These are phyloP conservation scores for Boletus eberwhitei DNA, from an alignment of 768 basidiomycete species.

Conservation along the genomic window DNA sequence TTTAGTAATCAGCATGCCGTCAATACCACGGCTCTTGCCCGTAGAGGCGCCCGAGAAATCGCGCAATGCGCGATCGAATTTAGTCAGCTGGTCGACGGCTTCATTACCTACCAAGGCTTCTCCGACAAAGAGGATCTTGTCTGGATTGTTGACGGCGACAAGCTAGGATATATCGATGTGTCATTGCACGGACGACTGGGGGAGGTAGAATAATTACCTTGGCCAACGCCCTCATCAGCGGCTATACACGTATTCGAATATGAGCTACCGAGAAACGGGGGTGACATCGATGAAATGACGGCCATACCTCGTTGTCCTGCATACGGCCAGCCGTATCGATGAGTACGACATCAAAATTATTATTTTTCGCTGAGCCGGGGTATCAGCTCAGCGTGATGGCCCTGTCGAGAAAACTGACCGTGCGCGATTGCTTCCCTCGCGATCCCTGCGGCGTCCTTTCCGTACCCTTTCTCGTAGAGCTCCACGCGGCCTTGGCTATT, in stretches of 20 bases:
- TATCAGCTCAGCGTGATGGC: not conserved
- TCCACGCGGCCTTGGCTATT: conserved; percentile 80
- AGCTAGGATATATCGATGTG: conserved; percentile 45
- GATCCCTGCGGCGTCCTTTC: conserved; percentile 98
- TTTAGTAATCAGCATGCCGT: conserved; percentile 98
- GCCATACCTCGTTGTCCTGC: conserved; percentile 94
- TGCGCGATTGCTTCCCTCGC: conserved; percentile 92
- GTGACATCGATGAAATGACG: not conserved
- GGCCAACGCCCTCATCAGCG: conserved; percentile 96
- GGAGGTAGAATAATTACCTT: conserved; percentile 52
- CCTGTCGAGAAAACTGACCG: conserved; percentile 47
- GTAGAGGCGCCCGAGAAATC: conserved; percentile 79
- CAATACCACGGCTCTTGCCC: conserved; percentile 84
- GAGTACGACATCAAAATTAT: conserved; percentile 92
- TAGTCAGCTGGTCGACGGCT: conserved; percentile 95
- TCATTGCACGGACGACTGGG: not conserved
- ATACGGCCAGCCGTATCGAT: conserved; percentile 98
- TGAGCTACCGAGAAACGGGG: not conserved
- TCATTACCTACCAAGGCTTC: conserved; percentile 99
- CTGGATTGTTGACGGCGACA: conserved; percentile 89
- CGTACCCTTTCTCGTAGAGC: conserved; percentile 94
- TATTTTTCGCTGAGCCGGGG: conserved; percentile 64
- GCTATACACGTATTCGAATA: conserved; percentile 41
- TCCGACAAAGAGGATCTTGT: conserved; percentile 97
- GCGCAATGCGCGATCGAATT: conserved; percentile 91